Percentiles rank a stretch among this genome's conserved stretches.
Conservation (phyloP, 768 basidiomycete genomes). For the Phanerochaete carnosa region DNA sequence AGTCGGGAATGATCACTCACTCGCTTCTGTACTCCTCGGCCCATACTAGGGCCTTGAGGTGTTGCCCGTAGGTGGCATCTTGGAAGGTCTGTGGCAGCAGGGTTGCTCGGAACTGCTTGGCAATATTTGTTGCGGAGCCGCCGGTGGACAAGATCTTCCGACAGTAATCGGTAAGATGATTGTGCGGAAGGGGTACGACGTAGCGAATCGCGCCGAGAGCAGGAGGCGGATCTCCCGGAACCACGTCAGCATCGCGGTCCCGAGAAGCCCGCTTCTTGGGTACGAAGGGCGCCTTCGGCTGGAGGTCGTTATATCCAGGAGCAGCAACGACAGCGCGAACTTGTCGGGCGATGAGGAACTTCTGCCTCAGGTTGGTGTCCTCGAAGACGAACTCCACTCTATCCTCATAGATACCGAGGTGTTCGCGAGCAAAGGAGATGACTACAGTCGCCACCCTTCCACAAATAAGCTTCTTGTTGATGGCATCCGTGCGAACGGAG, state of each 20-base stretch:
- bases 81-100: conserved; percentile 40
- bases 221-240: conserved; percentile 17
- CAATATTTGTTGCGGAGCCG: not conserved
- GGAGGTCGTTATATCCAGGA: conserved; percentile 39
- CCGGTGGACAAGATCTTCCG: not conserved
- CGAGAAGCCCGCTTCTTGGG: conserved; percentile 31
- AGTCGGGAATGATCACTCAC: conserved; percentile 12
- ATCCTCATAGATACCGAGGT: conserved; percentile 47
- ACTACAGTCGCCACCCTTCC: conserved; percentile 16
- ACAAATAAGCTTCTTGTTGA: not conserved
- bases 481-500: not conserved
- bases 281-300: conserved; percentile 44
- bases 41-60: conserved; percentile 54
- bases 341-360: conserved; percentile 47
- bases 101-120: conserved; percentile 2
- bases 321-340: conserved; percentile 45
- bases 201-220: conserved; percentile 15
- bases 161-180: conserved; percentile 4
- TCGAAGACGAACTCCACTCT: conserved; percentile 52
- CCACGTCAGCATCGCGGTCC: conserved; percentile 11
- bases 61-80: conserved; percentile 36
- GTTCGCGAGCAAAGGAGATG: conserved; percentile 30
- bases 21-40: conserved; percentile 39
- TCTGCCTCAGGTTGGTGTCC: conserved; percentile 38
- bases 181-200: conserved; percentile 13